These are phyloP conservation scores for Yamadazyma pseudoaaseri DNA, from an alignment of 1,139 yeast species.

Conservation along the genomic window DNA sequence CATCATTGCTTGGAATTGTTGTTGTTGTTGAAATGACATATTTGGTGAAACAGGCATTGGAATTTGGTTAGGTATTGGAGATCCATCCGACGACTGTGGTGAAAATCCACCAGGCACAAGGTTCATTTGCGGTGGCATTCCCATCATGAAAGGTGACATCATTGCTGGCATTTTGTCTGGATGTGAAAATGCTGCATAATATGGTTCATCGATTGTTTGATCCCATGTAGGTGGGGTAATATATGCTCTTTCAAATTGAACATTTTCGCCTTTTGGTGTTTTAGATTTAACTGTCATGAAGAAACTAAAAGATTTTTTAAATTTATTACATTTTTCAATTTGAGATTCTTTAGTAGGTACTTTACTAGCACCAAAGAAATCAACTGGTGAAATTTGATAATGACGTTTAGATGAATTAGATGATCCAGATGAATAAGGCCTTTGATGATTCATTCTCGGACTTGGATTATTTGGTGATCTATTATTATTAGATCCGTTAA, in stretches of 20 bases:
- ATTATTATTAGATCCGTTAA: conserved; percentile 7
- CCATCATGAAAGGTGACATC: conserved; percentile 33
- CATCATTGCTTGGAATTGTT: conserved; percentile 39
- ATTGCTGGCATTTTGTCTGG: conserved; percentile 18
- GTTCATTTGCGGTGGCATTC: conserved; percentile 11
- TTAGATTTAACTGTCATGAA: conserved; percentile 43
- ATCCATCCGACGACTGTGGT: conserved; percentile 7
- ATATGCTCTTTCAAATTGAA: conserved; percentile 57
- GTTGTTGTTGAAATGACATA: conserved; percentile 10
- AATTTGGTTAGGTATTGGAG: conserved; percentile 3
- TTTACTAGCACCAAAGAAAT: conserved; percentile 48
- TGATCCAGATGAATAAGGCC: conserved; percentile 29
- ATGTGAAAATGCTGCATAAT: conserved; percentile 45
- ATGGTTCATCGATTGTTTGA: conserved; percentile 54
- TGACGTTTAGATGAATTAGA: conserved; percentile 31
- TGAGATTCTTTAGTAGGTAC: conserved; percentile 49
- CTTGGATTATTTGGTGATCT: conserved; percentile 33
- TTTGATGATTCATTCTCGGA: conserved; percentile 31
- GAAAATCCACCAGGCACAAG: conserved; percentile 9
- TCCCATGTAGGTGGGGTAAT: conserved; percentile 83
- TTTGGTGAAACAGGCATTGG: conserved; percentile 5
- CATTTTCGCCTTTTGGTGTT: conserved; percentile 31
- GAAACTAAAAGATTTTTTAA: conserved; percentile 56
- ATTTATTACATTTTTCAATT: conserved; percentile 31
- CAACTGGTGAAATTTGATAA: conserved; percentile 43